phyloP scores from a whole-genome alignment of 139 green algal species.

The Tetradesmus obliquus region DNA sequence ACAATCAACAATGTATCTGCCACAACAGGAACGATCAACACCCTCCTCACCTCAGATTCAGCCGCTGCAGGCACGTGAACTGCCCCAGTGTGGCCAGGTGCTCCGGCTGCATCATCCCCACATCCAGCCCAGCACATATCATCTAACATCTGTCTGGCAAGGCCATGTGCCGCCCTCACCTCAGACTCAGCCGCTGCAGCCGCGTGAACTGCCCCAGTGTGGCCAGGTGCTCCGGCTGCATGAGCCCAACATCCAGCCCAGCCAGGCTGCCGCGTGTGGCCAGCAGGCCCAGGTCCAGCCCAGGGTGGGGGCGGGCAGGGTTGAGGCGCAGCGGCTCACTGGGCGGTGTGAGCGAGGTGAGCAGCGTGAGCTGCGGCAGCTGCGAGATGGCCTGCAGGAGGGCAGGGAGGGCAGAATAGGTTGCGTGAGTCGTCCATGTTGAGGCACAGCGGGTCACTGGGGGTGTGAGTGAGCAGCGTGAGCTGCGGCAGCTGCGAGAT shows the following conservation, averaged over 20 bases:
- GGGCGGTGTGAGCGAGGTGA: conserved; percentile 23
- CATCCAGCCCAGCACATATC: conserved; percentile 14
- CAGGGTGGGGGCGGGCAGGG: neutral
- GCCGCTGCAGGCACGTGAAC: neutral
- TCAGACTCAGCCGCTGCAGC: conserved; percentile 5
- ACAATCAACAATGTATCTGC: neutral
- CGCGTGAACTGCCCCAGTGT: conserved; percentile 10
- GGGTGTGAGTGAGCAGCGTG: conserved; percentile 33
- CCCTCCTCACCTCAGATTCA: conserved; percentile 9
- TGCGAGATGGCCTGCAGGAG: conserved; percentile 38
- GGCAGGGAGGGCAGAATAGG: neutral
- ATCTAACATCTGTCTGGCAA: neutral
- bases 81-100: conserved; percentile 31
- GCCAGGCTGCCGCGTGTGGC: neutral
- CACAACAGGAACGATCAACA: neutral
- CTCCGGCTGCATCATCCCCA: conserved; percentile 32
- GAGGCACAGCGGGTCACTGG: neutral
- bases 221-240: conserved; percentile 41
- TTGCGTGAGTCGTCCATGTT: neutral
- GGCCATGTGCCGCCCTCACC: neutral
- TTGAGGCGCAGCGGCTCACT: conserved; percentile 8
- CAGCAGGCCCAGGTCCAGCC: conserved; percentile 19
- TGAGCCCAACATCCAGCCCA: conserved; percentile 19
- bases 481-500: conserved; percentile 38
- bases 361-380: conserved; percentile 34